phyloP scores from a whole-genome alignment of 2,329 filamentous ascomycete genomes.

The Trichophyton rubrum region DNA sequence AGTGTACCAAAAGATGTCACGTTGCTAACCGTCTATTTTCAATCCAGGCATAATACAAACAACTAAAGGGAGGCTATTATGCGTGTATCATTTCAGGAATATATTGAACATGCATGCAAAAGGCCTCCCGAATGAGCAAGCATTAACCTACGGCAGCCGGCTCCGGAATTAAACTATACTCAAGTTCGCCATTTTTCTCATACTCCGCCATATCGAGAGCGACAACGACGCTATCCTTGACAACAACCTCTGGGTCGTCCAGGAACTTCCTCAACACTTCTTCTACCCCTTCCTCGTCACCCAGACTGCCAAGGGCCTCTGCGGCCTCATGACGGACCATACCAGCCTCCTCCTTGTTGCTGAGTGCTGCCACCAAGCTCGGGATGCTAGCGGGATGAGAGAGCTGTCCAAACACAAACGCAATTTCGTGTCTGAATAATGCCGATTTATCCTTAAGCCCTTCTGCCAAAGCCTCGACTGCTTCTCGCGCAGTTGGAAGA shows the following conservation, averaged over 20 bases:
- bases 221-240: slow-evolving; percentile 87
- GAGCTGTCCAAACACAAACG: slow-evolving; percentile 94
- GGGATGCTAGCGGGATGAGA: slow-evolving; percentile 95
- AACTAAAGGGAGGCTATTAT: slow-evolving; percentile 13
- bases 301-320: slow-evolving; percentile 85
- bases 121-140: background rate
- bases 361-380: slow-evolving; percentile 64
- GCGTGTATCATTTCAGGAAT: background rate
- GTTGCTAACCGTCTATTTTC: background rate
- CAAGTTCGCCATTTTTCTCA: slow-evolving; percentile 73
- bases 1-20: slow-evolving; percentile 15
- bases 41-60: slow-evolving; percentile 20
- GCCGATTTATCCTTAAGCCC: slow-evolving; percentile 78
- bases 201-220: slow-evolving; percentile 97
- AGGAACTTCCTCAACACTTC: slow-evolving; percentile 71
- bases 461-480: slow-evolving; percentile 70
- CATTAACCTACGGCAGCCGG: slow-evolving; percentile 18
- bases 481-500: slow-evolving; percentile 76
- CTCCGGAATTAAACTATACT: slow-evolving; percentile 84
- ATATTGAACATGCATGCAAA: background rate
- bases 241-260: slow-evolving; percentile 81
- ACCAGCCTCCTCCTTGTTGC: slow-evolving; percentile 67
- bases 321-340: slow-evolving; percentile 98
- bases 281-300: slow-evolving; percentile 86
- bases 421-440: slow-evolving; percentile 93